Evolutionary conservation across 192 early-diverging fungal genomes (phyloP).

Genomic region (Obelidium mucronatum): DNA sequence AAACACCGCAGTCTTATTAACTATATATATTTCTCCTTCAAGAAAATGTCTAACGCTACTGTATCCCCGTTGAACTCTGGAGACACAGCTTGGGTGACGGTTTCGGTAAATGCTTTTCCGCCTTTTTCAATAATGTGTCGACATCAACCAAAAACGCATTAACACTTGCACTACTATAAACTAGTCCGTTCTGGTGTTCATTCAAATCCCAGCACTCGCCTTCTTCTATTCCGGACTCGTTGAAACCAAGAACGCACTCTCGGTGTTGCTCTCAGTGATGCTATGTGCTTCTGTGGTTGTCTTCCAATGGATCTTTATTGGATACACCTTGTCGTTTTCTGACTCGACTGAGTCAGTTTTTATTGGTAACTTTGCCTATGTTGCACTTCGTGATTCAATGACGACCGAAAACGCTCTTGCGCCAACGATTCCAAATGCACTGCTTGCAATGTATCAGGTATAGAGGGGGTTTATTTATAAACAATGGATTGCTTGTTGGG

Average conservation of each 20-base stretch:
- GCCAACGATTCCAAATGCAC: slow-evolving; percentile 67
- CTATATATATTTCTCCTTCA: too few species aligned
- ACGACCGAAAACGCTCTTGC: slow-evolving; percentile 58
- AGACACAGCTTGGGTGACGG: neutral
- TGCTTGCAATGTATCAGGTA: slow-evolving; percentile 67
- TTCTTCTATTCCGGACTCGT: neutral
- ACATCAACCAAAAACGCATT: too few species aligned
- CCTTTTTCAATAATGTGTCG: neutral
- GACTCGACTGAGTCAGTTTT: slow-evolving; percentile 38
- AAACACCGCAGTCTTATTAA: too few species aligned
- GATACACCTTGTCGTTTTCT: slow-evolving; percentile 73
- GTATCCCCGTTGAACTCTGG: too few species aligned
- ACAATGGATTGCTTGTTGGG: neutral
- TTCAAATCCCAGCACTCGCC: neutral
- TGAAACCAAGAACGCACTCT: neutral
- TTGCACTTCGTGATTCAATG: slow-evolving; percentile 56
- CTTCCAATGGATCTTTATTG: neutral
- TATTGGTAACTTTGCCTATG: slow-evolving; percentile 74
- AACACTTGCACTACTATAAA: neutral
- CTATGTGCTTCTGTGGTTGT: neutral
- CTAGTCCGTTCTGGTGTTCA: neutral
- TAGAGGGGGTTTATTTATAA: neutral
- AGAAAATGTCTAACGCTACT: too few species aligned
- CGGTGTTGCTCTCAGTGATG: neutral
- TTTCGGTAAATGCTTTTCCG: neutral